Evolutionary conservation across 2,329 filamentous ascomycete genomes (phyloP).

Genomic region (Apiospora saccharicola): DNA sequence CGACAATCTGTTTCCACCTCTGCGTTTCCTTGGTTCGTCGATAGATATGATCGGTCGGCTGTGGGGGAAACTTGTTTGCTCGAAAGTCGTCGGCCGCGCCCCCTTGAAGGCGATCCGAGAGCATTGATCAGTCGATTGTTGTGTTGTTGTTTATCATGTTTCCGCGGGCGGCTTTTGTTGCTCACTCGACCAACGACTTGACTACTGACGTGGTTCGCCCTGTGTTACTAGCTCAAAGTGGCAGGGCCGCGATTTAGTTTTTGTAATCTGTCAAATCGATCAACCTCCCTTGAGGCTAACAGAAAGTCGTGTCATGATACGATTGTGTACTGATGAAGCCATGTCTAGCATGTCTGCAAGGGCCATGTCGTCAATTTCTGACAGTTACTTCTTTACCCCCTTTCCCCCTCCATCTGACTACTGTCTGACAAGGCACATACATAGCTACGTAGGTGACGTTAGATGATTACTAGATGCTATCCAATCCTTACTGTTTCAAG

Average conservation of each 20-base stretch:
- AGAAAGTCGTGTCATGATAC: conserved; percentile 8
- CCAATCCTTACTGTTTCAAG: conserved; percentile 16
- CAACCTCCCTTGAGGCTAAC: background rate
- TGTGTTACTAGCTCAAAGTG: background rate
- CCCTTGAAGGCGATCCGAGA: conserved; percentile 21
- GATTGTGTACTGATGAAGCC: conserved; percentile 10
- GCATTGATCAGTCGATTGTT: conserved; percentile 19
- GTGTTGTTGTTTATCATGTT: background rate
- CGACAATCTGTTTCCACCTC: conserved; percentile 20
- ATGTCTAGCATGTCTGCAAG: conserved; percentile 5
- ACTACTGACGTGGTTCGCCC: background rate
- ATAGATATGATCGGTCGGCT: conserved; percentile 21
- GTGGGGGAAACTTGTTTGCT: conserved; percentile 24
- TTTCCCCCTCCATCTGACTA: background rate
- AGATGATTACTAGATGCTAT: background rate
- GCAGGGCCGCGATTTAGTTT: background rate
- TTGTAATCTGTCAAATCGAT: conserved; percentile 7
- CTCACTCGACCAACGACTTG: background rate
- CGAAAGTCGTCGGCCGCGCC: background rate
- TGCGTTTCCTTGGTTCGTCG: conserved; percentile 17
- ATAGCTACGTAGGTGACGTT: background rate
- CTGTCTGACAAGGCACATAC: background rate
- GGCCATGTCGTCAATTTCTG: conserved; percentile 13
- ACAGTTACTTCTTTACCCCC: background rate
- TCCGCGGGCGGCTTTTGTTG: background rate